Conservation (phyloP, 164 flowering plant species). For the Tinospora cordifolia region DNA sequence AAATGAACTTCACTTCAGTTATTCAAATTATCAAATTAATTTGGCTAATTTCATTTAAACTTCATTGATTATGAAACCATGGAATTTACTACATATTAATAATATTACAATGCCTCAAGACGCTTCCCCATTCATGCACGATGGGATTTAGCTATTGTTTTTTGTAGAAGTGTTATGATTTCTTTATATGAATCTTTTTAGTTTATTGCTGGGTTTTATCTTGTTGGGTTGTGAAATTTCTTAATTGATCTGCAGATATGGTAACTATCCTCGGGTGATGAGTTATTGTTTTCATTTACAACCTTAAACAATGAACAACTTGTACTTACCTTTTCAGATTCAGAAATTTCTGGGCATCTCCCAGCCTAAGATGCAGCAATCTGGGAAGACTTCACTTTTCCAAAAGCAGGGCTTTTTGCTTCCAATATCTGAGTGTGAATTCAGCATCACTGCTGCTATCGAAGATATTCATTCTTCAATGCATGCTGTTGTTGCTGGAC, state of each 20-base stretch:
- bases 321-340: constrained; percentile 29
- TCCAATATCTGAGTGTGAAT: constrained; percentile 78
- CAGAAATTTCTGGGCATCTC: constrained; percentile 52
- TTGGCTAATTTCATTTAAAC: too few species aligned
- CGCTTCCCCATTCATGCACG: too few species aligned
- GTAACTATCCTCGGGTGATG: too few species aligned
- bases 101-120: too few species aligned
- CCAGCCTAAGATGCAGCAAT: constrained; percentile 34
- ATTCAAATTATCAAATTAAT: too few species aligned
- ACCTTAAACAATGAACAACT: background rate
- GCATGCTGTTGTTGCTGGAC: constrained; percentile 41
- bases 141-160: too few species aligned
- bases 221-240: background rate
- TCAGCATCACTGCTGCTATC: constrained; percentile 55
- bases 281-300: too few species aligned
- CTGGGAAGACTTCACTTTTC: constrained; percentile 32
- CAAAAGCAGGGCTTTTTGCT: constrained; percentile 61
- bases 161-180: too few species aligned
- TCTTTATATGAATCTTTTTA: background rate
- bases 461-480: too few species aligned
- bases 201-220: background rate
- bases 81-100: too few species aligned
- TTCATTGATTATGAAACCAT: too few species aligned
- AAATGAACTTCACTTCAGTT: too few species aligned
- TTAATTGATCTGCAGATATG: background rate